A percentile compares a stretch with the other conserved stretches of the same genome.
phyloP scores from a whole-genome alignment of 768 basidiomycete genomes.

The Cystofilobasidium capitatum region DNA sequence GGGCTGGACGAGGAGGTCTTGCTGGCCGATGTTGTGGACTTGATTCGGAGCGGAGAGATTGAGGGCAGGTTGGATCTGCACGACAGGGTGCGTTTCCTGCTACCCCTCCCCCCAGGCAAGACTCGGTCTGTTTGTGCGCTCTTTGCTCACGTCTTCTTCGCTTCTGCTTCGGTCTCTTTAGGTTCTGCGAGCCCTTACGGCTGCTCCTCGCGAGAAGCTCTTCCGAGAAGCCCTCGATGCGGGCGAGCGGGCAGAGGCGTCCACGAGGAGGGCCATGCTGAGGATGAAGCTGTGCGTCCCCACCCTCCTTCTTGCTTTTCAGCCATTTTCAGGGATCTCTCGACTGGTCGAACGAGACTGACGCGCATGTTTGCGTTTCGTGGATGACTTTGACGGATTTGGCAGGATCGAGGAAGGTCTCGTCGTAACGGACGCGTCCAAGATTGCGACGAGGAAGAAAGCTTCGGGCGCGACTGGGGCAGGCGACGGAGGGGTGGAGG shows the following conservation, averaged over 20 bases:
- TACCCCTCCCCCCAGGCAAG: not conserved
- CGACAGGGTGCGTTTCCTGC: slow-evolving; percentile 54
- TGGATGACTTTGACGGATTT: too few relatives aligned
- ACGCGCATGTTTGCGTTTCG: too few relatives aligned
- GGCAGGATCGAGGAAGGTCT: too few relatives aligned
- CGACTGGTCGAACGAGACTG: too few relatives aligned
- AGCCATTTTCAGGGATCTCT: too few relatives aligned
- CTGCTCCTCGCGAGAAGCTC: slow-evolving; percentile 65
- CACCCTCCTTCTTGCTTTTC: not conserved
- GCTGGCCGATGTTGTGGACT: slow-evolving; percentile 59
- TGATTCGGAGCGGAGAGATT: slow-evolving; percentile 70
- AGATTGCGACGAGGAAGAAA: too few relatives aligned
- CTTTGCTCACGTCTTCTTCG: not conserved
- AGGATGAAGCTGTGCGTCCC: slow-evolving; percentile 67
- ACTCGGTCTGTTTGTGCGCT: not conserved
- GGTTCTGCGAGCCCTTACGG: slow-evolving; percentile 72
- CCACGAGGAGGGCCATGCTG: slow-evolving; percentile 68
- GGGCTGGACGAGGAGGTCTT: slow-evolving; percentile 67
- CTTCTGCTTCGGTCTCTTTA: slow-evolving; percentile 34
- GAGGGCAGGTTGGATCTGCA: slow-evolving; percentile 78
- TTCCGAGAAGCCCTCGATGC: slow-evolving; percentile 66
- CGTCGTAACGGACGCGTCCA: too few relatives aligned
- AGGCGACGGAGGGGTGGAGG: too few relatives aligned
- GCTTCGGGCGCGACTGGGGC: too few relatives aligned
- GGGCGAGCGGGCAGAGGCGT: slow-evolving; percentile 59